A percentile compares a stretch with the other conserved stretches of the same genome.
phyloP scores from a whole-genome alignment of 108 stramenopile genomes.

The Pseudonitzschia multiseries region DNA sequence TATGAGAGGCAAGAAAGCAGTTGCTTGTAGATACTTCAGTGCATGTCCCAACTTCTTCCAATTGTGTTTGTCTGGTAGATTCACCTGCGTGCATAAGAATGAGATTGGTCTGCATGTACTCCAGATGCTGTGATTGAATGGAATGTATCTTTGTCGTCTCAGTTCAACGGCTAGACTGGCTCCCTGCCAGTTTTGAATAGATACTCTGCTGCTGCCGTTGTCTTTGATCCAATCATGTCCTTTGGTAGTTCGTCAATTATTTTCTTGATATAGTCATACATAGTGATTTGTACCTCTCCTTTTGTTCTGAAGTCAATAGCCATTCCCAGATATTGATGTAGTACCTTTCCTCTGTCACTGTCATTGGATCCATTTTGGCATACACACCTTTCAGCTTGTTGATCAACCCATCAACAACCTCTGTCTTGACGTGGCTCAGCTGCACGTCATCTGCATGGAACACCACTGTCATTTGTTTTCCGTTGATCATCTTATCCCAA shows the following conservation, averaged over 20 bases:
- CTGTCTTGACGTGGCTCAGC: constrained; percentile 30
- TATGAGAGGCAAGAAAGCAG: constrained; percentile 19
- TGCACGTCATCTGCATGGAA: constrained; percentile 55
- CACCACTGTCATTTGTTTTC: constrained; percentile 33
- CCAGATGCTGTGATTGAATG: constrained; percentile 38
- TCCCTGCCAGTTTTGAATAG: constrained; percentile 30
- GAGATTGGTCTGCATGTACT: constrained; percentile 30
- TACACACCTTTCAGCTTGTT: constrained; percentile 7
- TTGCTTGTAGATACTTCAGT: constrained; percentile 37
- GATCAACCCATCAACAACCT: constrained; percentile 16
- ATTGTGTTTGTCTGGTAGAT: constrained; percentile 27
- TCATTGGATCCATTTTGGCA: constrained; percentile 16
- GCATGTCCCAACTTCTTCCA: constrained; percentile 32
- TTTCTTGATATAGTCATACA: constrained; percentile 30
- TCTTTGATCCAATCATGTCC: constrained; percentile 10
- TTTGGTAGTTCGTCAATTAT: constrained; percentile 28
- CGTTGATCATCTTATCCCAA: constrained; percentile 36
- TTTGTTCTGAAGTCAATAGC: constrained; percentile 22
- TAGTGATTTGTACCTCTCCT: constrained; percentile 30
- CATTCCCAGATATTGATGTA: constrained; percentile 22
- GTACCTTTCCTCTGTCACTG: constrained; percentile 26
- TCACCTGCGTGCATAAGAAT: constrained; percentile 43
- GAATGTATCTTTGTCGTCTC: constrained; percentile 16
- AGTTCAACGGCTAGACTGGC: neutral
- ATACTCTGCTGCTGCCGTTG: constrained; percentile 27